phyloP scores from a whole-genome alignment of 2,329 filamentous ascomycete genomes.

The Penicillium sp. region DNA sequence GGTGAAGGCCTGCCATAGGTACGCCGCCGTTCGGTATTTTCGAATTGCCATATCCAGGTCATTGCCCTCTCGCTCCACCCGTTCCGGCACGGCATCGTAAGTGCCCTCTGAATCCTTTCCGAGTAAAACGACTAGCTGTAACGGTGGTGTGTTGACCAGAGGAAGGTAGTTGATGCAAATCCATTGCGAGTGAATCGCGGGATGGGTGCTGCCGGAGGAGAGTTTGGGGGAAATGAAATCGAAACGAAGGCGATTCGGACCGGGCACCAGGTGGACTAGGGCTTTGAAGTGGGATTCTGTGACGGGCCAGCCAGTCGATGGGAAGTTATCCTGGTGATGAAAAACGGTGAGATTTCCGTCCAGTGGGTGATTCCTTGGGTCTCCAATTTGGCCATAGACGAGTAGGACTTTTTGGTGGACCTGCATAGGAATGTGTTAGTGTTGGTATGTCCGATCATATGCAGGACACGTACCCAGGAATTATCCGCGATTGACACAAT shows the following conservation, averaged over 20 bases:
- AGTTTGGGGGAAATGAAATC: constrained; percentile 85
- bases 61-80: constrained; percentile 77
- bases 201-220: constrained; percentile 61
- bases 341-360: constrained; percentile 78
- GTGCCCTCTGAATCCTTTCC: constrained; percentile 84
- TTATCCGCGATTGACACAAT: constrained; percentile 77
- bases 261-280: constrained; percentile 84
- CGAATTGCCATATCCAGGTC: constrained; percentile 73
- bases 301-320: constrained; percentile 81
- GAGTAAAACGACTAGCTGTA: constrained; percentile 85
- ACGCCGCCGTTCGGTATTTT: constrained; percentile 93
- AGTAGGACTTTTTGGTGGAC: constrained; percentile 89
- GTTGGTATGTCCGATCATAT: not conserved
- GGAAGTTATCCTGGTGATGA: constrained; percentile 82
- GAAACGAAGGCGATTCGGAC: constrained; percentile 82
- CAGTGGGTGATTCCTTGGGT: constrained; percentile 64
- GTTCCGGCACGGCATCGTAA: constrained; percentile 77
- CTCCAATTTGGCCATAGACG: constrained; percentile 77
- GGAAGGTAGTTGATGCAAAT: constrained; percentile 85
- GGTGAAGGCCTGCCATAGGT: constrained; percentile 96
- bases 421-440: constrained; percentile 48
- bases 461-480: constrained; percentile 69
- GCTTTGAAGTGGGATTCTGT: constrained; percentile 88
- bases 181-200: constrained; percentile 71
- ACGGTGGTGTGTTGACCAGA: constrained; percentile 71